Evolutionary conservation across 768 basidiomycete species (phyloP), one percentile per base, ranked within the genome.

Genomic region (Suillus lakei): DNA sequence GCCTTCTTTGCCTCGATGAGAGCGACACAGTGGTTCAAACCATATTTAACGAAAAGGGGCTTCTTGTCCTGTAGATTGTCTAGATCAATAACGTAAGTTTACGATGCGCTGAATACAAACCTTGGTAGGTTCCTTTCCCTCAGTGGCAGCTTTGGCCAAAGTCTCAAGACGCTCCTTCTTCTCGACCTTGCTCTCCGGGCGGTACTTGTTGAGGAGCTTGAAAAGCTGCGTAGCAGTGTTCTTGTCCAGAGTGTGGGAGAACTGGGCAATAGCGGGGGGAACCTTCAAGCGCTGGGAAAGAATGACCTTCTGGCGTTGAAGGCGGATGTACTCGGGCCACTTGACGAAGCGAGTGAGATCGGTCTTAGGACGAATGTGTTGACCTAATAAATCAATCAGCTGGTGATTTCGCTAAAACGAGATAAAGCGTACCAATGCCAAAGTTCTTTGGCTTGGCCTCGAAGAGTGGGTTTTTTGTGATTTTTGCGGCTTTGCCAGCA

Each of bases 1-100:
- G 96, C 96, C 85, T 98, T 98, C 88, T 99, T 98, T 75, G 93
- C 92, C 84, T 99, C 96, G 62, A 95, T 85, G 76, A 99, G 91
- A 66, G 95, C 96, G 70, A 98, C 94, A 71, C 88, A 87, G 85
- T 98, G 97, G 89, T 98, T 99, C 58, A 99, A 86, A 75, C 97
- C 97, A 79, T 95, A 96, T 82, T 99, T 98, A 78, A 89, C 94
- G 79, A 90, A 96, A 65, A 95, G 80, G 64, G 96, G 97, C 84
- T 98, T 99, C 88, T 98, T 98, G 70, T 96, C 93, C 86, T 92
- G 36, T 28, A 32, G 69, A 41, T 60, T 0, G 15, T 23, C 15
- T n/a, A 4, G 4, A 34, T 60, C 16, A 62, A 60, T 21, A 1
- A 34, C 4, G 2, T 26, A 18, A 12, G 1, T 30, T 30, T 15